phyloP scores from a whole-genome alignment of 169 alveolate genomes.

The Miamiensis avidus region DNA sequence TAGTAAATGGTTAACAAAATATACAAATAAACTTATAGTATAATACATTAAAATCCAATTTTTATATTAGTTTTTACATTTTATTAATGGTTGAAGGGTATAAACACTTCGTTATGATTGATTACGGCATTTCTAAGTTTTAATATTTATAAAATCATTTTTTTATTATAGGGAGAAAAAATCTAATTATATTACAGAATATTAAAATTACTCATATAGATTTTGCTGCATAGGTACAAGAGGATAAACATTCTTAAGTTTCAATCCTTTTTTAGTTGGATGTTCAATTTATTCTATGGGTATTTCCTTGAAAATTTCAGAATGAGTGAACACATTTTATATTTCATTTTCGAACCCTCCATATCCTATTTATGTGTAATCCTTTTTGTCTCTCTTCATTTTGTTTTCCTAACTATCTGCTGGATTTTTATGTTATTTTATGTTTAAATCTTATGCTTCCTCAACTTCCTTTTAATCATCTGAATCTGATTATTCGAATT shows the following conservation, averaged over 20 bases:
- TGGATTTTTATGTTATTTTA: not conserved
- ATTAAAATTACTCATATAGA: not conserved
- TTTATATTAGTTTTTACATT: no score
- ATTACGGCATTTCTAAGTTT: not conserved
- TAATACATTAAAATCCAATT: no score
- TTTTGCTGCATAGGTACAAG: not conserved
- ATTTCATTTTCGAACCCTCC: not conserved
- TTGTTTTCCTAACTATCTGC: not conserved
- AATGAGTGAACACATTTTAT: not conserved
- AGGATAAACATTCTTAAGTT: not conserved
- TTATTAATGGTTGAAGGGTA: no score
- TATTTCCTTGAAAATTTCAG: not conserved
- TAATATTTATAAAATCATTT: no score
- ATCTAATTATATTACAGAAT: no score
- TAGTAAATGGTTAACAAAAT: no score
- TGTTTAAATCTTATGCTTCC: no score
- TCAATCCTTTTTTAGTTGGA: not conserved
- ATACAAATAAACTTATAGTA: no score
- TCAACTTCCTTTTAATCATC: not conserved
- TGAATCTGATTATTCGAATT: not conserved
- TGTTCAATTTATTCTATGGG: not conserved
- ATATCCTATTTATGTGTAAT: not conserved
- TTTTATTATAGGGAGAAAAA: no score
- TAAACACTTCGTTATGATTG: not conserved
- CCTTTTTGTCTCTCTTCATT: not conserved